A percentile compares a stretch with the other conserved stretches of the same genome.
Evolutionary conservation across 2,329 filamentous ascomycete species (phyloP).

Genomic region (Fusarium poae): DNA sequence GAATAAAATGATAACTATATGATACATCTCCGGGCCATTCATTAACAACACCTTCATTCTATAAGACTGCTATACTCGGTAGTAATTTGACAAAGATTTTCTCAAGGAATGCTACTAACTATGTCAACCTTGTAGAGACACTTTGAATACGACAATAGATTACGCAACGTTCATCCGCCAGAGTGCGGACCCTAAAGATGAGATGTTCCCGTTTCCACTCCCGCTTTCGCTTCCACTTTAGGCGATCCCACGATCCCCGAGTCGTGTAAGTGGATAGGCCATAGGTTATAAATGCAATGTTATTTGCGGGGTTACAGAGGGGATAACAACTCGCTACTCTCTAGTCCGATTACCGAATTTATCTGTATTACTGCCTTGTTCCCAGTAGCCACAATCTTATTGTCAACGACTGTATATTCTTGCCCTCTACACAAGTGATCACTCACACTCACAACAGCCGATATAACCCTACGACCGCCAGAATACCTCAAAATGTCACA

Average conservation of each 20-base stretch:
- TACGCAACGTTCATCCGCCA: slow-evolving; percentile 21
- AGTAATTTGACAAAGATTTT: too few relatives aligned
- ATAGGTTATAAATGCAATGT: background rate
- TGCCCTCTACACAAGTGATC: background rate
- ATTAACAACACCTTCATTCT: background rate
- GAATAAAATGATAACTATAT: slow-evolving; percentile 1
- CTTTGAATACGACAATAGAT: background rate
- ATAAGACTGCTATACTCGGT: background rate
- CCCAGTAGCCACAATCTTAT: background rate
- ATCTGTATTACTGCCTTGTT: slow-evolving; percentile 21
- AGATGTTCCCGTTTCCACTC: background rate
- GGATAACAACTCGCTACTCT: slow-evolving; percentile 31
- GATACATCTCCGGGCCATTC: background rate
- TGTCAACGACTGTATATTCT: background rate
- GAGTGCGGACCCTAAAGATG: slow-evolving; percentile 22
- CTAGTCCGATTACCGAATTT: slow-evolving; percentile 38
- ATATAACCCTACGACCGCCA: background rate
- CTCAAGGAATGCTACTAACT: background rate
- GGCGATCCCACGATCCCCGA: slow-evolving; percentile 19
- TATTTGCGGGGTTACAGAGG: slow-evolving; percentile 36
- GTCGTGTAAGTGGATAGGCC: background rate
- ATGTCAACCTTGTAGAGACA: too few relatives aligned
- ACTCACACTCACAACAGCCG: background rate
- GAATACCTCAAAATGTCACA: slow-evolving; percentile 44
- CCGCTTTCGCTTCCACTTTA: slow-evolving; percentile 13